These are phyloP conservation scores for Leucocoprinus sp. DNA, from an alignment of 768 basidiomycete species.

Conservation along the genomic window DNA sequence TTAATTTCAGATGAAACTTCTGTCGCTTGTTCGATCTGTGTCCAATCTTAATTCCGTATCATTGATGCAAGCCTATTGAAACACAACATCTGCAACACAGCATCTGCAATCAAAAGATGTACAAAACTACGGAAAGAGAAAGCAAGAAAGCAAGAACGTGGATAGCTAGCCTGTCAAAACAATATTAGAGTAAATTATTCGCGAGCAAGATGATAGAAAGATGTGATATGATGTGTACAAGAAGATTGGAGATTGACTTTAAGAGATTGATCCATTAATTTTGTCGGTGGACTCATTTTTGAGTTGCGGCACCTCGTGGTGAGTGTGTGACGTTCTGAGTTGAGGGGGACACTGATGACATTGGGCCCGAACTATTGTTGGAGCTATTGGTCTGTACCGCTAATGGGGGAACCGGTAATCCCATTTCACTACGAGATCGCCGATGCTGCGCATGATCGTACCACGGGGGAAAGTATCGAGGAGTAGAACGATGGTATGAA, in stretches of 20 bases:
- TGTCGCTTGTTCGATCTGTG: too few relatives aligned
- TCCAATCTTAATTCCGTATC: neutral
- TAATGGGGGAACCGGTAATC: constrained; percentile 1
- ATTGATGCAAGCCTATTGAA: neutral
- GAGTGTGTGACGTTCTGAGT: constrained; percentile 4
- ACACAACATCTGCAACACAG: neutral
- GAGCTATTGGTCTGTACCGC: constrained; percentile 4
- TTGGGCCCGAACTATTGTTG: constrained; percentile 11
- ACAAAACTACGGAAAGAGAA: constrained; percentile 5
- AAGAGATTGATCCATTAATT: neutral
- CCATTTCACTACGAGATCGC: neutral
- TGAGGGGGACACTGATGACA: constrained; percentile 7
- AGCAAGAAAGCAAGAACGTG: neutral
- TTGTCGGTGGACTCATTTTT: constrained; percentile 2
- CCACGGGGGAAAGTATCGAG: constrained; percentile 1
- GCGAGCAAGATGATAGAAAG: neutral
- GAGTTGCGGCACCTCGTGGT: constrained; percentile 1
- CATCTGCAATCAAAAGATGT: neutral
- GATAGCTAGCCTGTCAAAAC: neutral
- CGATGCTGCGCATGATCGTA: neutral
- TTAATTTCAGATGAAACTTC: neutral
- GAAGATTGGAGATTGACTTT: neutral
- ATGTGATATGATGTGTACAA: neutral
- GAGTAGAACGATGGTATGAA: constrained; percentile 1
- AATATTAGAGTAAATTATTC: neutral